Evolutionary conservation across 139 green algal species (phyloP).

Genomic region (Zygnema cylindricum): DNA sequence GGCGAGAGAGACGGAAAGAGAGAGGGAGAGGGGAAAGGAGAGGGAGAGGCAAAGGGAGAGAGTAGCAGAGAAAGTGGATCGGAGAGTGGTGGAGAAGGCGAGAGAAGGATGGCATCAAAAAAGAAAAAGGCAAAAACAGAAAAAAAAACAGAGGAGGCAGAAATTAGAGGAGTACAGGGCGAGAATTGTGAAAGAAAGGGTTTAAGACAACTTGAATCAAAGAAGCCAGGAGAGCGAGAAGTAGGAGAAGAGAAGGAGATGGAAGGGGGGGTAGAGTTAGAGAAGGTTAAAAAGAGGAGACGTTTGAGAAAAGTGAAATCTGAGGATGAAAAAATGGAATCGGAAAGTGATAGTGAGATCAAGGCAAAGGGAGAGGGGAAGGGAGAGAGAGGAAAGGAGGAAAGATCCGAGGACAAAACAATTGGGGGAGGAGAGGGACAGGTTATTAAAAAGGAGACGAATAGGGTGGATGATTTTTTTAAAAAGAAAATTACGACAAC

Average conservation of each 20-base stretch:
- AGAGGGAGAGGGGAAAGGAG: neutral
- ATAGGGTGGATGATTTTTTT: too few species aligned
- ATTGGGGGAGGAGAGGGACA: slow-evolving; percentile 11
- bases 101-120: neutral
- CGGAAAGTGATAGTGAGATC: slow-evolving; percentile 4
- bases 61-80: neutral
- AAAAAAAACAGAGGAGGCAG: slow-evolving; percentile 7
- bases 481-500: neutral
- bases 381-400: slow-evolving; percentile 13
- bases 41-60: neutral
- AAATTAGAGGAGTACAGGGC: neutral
- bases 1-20: neutral
- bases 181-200: too few species aligned
- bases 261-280: neutral
- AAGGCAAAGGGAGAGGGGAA: neutral
- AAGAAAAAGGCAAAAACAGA: slow-evolving; percentile 6
- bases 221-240: neutral
- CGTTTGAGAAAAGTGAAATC: neutral
- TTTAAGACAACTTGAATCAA: neutral
- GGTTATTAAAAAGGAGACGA: too few species aligned
- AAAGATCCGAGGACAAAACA: neutral
- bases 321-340: neutral
- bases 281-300: neutral
- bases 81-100: slow-evolving; percentile 1
- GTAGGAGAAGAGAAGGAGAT: neutral